Conservation (phyloP, 2,329 filamentous ascomycete genomes). For the Nemania abortiva region DNA sequence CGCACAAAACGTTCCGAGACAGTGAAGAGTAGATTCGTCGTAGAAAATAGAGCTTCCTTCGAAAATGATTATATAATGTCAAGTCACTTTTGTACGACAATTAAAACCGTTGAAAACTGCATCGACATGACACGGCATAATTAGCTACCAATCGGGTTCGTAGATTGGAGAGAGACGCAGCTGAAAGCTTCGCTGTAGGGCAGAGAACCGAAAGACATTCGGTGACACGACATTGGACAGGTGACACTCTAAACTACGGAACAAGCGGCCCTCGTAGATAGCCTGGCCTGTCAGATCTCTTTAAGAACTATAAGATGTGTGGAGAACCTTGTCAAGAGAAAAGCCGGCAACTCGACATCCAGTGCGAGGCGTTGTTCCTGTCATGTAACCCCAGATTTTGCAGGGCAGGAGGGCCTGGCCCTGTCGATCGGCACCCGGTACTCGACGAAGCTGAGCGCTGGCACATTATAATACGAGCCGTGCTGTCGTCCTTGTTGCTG, state of each 20-base stretch:
- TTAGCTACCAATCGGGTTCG: not conserved
- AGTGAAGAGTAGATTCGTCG: not conserved
- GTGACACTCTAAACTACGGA: slow-evolving; percentile 30
- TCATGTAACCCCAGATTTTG: slow-evolving; percentile 40
- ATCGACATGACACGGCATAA: slow-evolving; percentile 10
- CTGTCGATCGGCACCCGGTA: slow-evolving; percentile 37
- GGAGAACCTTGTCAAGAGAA: slow-evolving; percentile 46
- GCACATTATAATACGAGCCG: slow-evolving; percentile 28
- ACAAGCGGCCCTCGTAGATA: slow-evolving; percentile 30
- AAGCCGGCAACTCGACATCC: slow-evolving; percentile 34
- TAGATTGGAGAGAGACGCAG: slow-evolving; percentile 8
- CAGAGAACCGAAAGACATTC: slow-evolving; percentile 13
- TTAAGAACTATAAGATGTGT: slow-evolving; percentile 35
- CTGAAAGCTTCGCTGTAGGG: slow-evolving; percentile 18
- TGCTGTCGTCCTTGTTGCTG: not conserved
- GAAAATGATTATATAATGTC: not conserved
- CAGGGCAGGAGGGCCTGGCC: slow-evolving; percentile 28
- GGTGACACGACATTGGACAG: slow-evolving; percentile 21
- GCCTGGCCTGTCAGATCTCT: slow-evolving; percentile 16
- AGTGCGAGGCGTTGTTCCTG: slow-evolving; percentile 17
- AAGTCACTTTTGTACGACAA: not conserved
- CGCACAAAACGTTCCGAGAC: not conserved
- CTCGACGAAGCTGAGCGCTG: slow-evolving; percentile 23
- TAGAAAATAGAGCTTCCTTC: not conserved
- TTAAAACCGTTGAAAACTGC: not conserved